Percentiles rank a stretch among this genome's conserved stretches.
These are phyloP conservation scores for Drechslerella stenobrocha DNA, from an alignment of 2,329 filamentous ascomycete species.

Conservation along the genomic window DNA sequence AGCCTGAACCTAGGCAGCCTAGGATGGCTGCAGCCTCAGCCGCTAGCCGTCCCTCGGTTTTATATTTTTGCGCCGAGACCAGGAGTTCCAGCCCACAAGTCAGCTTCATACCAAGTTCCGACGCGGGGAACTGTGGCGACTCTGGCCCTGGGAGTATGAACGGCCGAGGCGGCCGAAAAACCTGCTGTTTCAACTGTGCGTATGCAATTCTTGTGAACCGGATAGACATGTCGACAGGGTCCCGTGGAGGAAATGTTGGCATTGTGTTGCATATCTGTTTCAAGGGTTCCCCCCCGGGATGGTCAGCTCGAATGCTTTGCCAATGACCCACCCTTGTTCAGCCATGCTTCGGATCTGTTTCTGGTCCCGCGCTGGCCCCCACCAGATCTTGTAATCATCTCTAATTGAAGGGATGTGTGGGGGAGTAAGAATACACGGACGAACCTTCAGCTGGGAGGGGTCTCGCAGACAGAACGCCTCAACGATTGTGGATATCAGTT, in stretches of 20 bases:
- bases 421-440: conserved; percentile 31
- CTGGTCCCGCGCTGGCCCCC: conserved; percentile 18
- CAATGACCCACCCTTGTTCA: conserved; percentile 14
- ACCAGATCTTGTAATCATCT: conserved; percentile 3
- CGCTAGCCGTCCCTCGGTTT: conserved; percentile 47
- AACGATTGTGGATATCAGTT: conserved; percentile 76
- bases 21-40: conserved; percentile 39
- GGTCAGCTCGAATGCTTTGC: conserved; percentile 21
- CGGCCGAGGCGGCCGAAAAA: conserved; percentile 67
- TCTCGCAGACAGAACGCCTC: conserved; percentile 94
- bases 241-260: conserved; percentile 68
- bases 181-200: conserved; percentile 85
- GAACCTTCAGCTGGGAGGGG: conserved; percentile 68
- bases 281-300: conserved; percentile 58
- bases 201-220: conserved; percentile 87
- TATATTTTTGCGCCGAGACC: conserved; percentile 67
- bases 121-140: conserved; percentile 33
- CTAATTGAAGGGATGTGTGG: neutral
- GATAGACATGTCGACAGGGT: conserved; percentile 77
- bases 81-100: conserved; percentile 91
- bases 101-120: conserved; percentile 82
- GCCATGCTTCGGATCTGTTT: conserved; percentile 31
- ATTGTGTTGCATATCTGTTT: conserved; percentile 51
- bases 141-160: conserved; percentile 46
- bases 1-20: conserved; percentile 12